Conservation (phyloP, 2,329 filamentous ascomycete genomes). For the Akanthomyces uredinophilus region DNA sequence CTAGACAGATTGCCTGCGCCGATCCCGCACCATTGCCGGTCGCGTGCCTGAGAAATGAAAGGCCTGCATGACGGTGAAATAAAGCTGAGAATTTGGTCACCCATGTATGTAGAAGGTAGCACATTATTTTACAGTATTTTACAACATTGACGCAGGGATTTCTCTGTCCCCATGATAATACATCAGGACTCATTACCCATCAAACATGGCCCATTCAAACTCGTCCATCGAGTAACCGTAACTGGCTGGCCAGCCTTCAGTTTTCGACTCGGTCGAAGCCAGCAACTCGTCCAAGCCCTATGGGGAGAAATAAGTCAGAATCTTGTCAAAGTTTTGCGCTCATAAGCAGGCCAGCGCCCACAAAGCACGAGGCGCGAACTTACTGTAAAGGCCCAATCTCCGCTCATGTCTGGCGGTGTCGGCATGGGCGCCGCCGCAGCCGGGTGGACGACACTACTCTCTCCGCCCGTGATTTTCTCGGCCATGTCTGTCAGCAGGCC, state of each 20-base stretch:
- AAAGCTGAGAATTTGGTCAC: background rate
- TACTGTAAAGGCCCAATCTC: slow-evolving; percentile 2
- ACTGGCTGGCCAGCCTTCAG: slow-evolving; percentile 4
- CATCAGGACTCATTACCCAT: background rate
- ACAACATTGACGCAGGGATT: background rate
- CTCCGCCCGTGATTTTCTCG: background rate
- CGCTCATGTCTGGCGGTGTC: slow-evolving; percentile 5
- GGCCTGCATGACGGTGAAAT: background rate
- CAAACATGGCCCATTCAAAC: slow-evolving; percentile 12
- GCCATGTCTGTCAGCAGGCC: slow-evolving; percentile 7
- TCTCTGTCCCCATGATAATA: background rate
- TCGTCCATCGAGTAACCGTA: slow-evolving; percentile 11
- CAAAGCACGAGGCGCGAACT: background rate
- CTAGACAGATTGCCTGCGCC: background rate
- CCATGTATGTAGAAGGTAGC: background rate
- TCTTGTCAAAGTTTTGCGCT: background rate
- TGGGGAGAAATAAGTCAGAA: background rate
- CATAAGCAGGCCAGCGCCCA: background rate
- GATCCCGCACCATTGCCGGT: background rate
- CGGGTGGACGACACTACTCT: background rate
- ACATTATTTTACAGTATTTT: background rate
- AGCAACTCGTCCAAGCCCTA: slow-evolving; percentile 10
- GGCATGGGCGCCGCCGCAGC: background rate
- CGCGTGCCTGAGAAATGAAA: background rate
- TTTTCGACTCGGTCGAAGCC: background rate